These are phyloP conservation scores for Cucurbita moschata DNA, from an alignment of 306 rosid species.

Conservation along the genomic window DNA sequence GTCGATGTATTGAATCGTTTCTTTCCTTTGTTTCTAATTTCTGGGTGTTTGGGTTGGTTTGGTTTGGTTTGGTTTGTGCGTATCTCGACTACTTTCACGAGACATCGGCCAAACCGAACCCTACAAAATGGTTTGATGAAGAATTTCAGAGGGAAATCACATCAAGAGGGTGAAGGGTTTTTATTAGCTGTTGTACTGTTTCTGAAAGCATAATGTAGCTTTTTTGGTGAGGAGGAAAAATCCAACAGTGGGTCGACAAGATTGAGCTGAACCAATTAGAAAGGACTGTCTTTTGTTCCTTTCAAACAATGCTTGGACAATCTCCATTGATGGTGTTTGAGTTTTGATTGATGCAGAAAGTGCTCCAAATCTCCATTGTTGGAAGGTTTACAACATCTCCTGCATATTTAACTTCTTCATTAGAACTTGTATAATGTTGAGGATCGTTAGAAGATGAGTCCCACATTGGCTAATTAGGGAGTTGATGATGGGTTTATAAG, in stretches of 20 bases:
- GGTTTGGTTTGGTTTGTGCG: too few species aligned
- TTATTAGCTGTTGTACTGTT: neutral
- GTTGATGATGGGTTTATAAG: too few species aligned
- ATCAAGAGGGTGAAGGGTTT: neutral
- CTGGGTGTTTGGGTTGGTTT: neutral
- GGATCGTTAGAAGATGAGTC: too few species aligned
- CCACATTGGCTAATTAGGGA: too few species aligned
- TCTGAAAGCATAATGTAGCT: conserved; percentile 4
- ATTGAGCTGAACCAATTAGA: neutral
- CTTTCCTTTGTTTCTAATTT: too few species aligned
- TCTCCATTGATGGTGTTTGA: neutral
- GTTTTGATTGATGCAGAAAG: neutral
- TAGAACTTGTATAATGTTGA: neutral
- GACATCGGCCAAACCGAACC: too few species aligned
- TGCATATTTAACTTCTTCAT: neutral
- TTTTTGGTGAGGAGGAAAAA: conserved; percentile 5
- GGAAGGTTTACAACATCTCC: neutral
- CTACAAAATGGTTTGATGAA: neutral
- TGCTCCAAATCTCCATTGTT: neutral
- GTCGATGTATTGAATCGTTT: neutral
- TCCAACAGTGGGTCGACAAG: neutral
- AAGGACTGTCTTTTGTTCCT: neutral
- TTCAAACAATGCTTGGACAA: neutral
- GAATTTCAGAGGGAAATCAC: neutral
- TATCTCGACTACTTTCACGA: too few species aligned